Base-by-base conservation (phyloP, 495 filamentous ascomycete species). In the Achaetomiella virescens region DNA sequence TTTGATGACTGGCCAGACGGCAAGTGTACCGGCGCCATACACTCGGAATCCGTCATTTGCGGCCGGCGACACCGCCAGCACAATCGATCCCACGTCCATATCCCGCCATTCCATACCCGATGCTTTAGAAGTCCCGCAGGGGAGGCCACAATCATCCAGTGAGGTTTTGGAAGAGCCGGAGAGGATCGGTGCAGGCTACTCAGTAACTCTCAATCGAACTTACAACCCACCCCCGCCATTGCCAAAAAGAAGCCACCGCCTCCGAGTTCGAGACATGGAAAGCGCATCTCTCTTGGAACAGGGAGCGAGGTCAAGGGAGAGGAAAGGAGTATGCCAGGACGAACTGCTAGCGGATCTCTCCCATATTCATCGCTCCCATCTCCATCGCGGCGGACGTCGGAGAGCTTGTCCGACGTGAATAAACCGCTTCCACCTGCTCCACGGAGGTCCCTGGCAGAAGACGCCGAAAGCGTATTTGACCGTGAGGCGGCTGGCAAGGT, bases 201-300 rank as follows among this genome's bases (percentile, higher is more conserved):
- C 15, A 49, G 27, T 48, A 49, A 4, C 2, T 14, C 58, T 2
- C 61, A 27, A 52, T 64, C 64, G 57, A 70, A 36, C 12, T 22
- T 52, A 6, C 57, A 57, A 17, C 41, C 58, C 3, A 45, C 59
- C 24, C 48, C 61, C 14, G 6, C 44, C 1, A 37, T 48, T 11
- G 14, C 38, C 4, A 55, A 50, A 20, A 76, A 74, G 60, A 74
- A 74, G 55, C 75, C 76, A 15, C 78, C 81, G 10, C 55, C 67
- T 6, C 64, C 85, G 2, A 84, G 72, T 61, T 84, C 77, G 38
- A 79, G 84, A 52, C 85, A 87, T 70, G 86, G 86, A 6, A 86
- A 84, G 64, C 69, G 81, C n/a, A 86, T 89, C 41, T 81, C 72
- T 66, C 53, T 59, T 66, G 17, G 10, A 22, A 6, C 31, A n/a